Evolutionary conservation across 2,329 filamentous ascomycete species (phyloP), one percentile per base, ranked within the genome.

Genomic region (Xylariaceae sp.): DNA sequence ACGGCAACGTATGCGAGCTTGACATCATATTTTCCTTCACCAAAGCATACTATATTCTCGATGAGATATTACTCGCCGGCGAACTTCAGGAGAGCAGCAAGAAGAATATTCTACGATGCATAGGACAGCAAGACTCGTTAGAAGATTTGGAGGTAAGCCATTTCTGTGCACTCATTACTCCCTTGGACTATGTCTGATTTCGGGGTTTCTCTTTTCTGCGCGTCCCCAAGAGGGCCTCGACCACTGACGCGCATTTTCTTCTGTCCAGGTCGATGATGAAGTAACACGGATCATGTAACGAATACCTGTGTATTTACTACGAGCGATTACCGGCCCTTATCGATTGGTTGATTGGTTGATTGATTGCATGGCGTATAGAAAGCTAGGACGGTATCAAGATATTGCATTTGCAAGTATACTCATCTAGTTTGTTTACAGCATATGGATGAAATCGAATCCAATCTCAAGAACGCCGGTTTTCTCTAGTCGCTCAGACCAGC

Each of bases 1-100:
- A 97, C 75, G 94, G 94, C 74, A 99, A 99, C 74, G 94, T 99
- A 55, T 99, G 94, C 86, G 94, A 99, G 78, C 84, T 99, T 61
- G 92, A 97, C 74, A 97, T 97, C 76, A 99, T 99, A 74, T 99
- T 99, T 84, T 97, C 96, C 73, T 99, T 99, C 74, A 96, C 96
- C 66, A 99, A 99, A 76, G 94, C 94, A 55, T 99, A 99, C 76
- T 99, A 97, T 76, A 99, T 99, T 64, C 85, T 99, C 40, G 94
- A 99, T 72, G 94, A 99, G 77, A 83, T 99, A 58, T 81, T 99
- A 62, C 81, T 99, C 64, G 94, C 94, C 5, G 94, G 94, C 56
- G 94, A 99, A 75, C 86, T 99, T 77, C 94, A 99, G 75, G 94
- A 99, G 77, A 97, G 92, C 75, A 97, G 93, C 75, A 99, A 97